These are phyloP conservation scores for Ceratocystis eucalypticola DNA, from an alignment of 2,329 filamentous ascomycete species.

Conservation along the genomic window DNA sequence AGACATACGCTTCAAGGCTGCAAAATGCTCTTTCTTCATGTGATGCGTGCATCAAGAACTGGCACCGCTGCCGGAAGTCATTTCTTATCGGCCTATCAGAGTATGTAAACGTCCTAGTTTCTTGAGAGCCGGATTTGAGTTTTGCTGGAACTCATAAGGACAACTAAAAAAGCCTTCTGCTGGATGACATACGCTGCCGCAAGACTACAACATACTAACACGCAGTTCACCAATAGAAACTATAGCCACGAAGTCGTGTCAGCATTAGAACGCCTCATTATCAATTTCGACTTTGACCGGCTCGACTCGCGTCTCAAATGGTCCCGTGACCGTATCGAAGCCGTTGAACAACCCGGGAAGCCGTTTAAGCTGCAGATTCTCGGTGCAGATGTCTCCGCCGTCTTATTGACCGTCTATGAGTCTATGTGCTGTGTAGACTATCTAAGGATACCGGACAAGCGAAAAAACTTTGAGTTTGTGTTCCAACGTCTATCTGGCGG, in stretches of 20 bases:
- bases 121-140: background rate
- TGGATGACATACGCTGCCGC: background rate
- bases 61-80: constrained; percentile 54
- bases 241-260: constrained; percentile 39
- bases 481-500: constrained; percentile 64
- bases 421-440: constrained; percentile 73
- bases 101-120: constrained; percentile 29
- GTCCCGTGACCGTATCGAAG: constrained; percentile 28
- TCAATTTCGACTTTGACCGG: constrained; percentile 46
- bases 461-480: constrained; percentile 59
- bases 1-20: constrained; percentile 44
- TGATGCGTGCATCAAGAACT: constrained; percentile 57
- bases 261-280: constrained; percentile 42
- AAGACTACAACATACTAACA: constrained; percentile 1
- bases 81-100: constrained; percentile 50
- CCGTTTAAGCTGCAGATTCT: constrained; percentile 35
- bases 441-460: constrained; percentile 42
- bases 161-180: background rate
- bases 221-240: constrained; percentile 23
- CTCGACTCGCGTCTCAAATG: constrained; percentile 46
- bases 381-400: constrained; percentile 37
- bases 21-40: constrained; percentile 49
- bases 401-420: constrained; percentile 75
- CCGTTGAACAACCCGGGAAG: constrained; percentile 9
- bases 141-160: background rate